These are phyloP conservation scores for Breynia disticha DNA, from an alignment of 441 rosid species.

Conservation along the genomic window DNA sequence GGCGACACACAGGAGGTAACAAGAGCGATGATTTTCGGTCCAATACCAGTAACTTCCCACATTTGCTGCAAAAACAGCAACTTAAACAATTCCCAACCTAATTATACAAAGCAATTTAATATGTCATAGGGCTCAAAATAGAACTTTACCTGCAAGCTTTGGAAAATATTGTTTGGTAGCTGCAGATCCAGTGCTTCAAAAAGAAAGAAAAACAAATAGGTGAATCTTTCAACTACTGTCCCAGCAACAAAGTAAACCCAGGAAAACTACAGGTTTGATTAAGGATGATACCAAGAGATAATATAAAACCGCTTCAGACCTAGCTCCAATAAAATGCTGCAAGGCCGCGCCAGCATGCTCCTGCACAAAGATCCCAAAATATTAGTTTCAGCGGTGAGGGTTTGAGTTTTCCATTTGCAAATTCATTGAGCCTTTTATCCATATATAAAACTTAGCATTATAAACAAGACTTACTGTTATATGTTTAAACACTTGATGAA, in stretches of 20 bases:
- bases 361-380: conserved; percentile 24
- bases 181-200: conserved; percentile 73
- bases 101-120: not conserved
- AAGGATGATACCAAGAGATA: conserved; percentile 52
- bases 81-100: not conserved
- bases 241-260: not conserved
- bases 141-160: conserved; percentile 55
- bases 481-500: conserved; percentile 56
- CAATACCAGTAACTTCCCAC: conserved; percentile 60
- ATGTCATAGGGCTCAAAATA: conserved; percentile 4
- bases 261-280: not conserved
- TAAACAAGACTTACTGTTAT: conserved; percentile 44
- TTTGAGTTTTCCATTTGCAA: too few species aligned
- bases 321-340: conserved; percentile 61
- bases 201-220: conserved; percentile 5
- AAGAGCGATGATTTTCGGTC: conserved; percentile 53
- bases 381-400: too few species aligned
- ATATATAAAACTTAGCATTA: not conserved
- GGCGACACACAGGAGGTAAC: conserved; percentile 63
- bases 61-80: conserved; percentile 42
- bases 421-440: not conserved
- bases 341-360: conserved; percentile 75
- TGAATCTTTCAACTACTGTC: not conserved
- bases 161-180: conserved; percentile 59
- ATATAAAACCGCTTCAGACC: conserved; percentile 48